Evolutionary conservation across 495 filamentous ascomycete genomes (phyloP).

Genomic region (Xylaria longipes): DNA sequence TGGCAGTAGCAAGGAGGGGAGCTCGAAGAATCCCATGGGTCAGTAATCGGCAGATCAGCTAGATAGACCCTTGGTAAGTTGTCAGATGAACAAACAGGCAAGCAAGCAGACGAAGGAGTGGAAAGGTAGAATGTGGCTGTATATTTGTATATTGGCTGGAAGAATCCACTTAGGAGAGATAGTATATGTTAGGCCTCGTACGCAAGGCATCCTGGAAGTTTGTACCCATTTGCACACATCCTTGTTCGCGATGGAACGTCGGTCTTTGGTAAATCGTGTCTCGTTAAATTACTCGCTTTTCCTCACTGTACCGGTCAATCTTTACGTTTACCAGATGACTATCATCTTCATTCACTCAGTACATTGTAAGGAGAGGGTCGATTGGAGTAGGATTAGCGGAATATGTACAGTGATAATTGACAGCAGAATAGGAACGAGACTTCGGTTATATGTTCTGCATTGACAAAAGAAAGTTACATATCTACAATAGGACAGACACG

Average conservation of each 20-base stretch:
- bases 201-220: neutral
- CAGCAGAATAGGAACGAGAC: neutral
- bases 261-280: neutral
- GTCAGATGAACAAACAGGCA: neutral
- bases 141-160: slow-evolving; percentile 16
- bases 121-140: neutral
- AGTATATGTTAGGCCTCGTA: neutral
- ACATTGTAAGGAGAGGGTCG: neutral
- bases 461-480: slow-evolving; percentile 24
- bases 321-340: no score
- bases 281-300: neutral
- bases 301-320: neutral
- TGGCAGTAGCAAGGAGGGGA: neutral
- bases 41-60: slow-evolving; percentile 1
- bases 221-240: slow-evolving; percentile 3
- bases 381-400: neutral
- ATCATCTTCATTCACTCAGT: neutral
- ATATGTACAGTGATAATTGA: neutral
- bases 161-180: neutral
- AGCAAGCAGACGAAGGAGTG: neutral
- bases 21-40: neutral
- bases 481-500: slow-evolving; percentile 27
- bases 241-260: neutral
- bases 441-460: slow-evolving; percentile 16
- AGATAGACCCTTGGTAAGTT: neutral